Percentiles rank a stretch among this genome's conserved stretches.
Conservation (phyloP, 2,329 filamentous ascomycete genomes). For the Penicillium sp. region DNA sequence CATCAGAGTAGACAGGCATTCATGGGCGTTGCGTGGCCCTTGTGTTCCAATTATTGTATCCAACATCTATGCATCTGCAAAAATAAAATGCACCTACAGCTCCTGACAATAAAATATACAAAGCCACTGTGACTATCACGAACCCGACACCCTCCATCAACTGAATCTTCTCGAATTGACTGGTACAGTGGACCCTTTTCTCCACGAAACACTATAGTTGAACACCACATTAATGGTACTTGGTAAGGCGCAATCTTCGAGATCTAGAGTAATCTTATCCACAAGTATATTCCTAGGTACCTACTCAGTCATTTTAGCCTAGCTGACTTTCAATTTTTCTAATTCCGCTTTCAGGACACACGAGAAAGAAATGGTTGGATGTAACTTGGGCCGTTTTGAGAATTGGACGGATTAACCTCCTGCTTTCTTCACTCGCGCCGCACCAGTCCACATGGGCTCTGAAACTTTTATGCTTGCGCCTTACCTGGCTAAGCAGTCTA, state of each 20-base stretch:
- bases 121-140: neutral
- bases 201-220: neutral
- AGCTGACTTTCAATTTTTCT: neutral
- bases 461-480: no score
- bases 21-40: conserved; percentile 18
- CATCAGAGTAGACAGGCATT: conserved; percentile 11
- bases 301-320: neutral
- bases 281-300: no score
- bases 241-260: no score
- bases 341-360: neutral
- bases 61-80: conserved; percentile 8
- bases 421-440: neutral
- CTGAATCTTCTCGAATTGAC: neutral
- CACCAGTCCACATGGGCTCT: neutral
- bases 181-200: neutral
- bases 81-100: neutral
- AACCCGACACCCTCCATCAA: neutral
- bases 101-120: neutral
- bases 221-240: no score
- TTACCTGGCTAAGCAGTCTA: no score
- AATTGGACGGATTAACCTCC: neutral
- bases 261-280: no score
- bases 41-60: conserved; percentile 13
- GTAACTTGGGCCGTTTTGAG: neutral
- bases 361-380: neutral